Evolutionary conservation across 805 yeast genomes (phyloP).

Genomic region (Blastobotrys mokoenaii): DNA sequence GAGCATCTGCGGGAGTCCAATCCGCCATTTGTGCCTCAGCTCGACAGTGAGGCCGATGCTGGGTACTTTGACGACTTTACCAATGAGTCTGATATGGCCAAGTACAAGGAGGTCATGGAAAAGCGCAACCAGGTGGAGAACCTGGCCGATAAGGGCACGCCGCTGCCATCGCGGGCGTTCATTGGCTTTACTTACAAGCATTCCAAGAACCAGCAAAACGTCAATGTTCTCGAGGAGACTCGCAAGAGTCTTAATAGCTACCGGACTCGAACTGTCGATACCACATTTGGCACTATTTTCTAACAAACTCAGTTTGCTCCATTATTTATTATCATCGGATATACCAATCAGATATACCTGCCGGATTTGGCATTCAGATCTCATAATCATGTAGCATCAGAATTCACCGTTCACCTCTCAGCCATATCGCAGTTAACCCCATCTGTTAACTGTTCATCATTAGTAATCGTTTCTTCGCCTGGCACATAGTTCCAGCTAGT

Average conservation of each 20-base stretch:
- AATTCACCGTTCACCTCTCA: too few species aligned
- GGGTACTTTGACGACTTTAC: constrained; percentile 98
- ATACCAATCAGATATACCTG: too few species aligned
- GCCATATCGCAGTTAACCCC: too few species aligned
- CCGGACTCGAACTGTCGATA: constrained; percentile 6
- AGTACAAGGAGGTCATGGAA: constrained; percentile 93
- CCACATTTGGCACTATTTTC: constrained; percentile 17
- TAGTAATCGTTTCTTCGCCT: too few species aligned
- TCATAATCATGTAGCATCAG: neutral
- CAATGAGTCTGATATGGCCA: constrained; percentile 94
- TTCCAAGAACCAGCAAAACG: constrained; percentile 29
- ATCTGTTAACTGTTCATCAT: too few species aligned
- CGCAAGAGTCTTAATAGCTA: neutral
- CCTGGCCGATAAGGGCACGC: constrained; percentile 57
- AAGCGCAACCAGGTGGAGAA: constrained; percentile 80
- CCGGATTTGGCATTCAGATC: neutral
- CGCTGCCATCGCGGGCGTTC: constrained; percentile 56
- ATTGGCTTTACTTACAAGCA: constrained; percentile 97
- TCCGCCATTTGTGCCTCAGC: constrained; percentile 95
- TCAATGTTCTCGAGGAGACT: constrained; percentile 13
- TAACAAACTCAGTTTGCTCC: constrained; percentile 1
- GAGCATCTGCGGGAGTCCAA: constrained; percentile 53
- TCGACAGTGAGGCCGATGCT: constrained; percentile 95
- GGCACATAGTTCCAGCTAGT: too few species aligned
- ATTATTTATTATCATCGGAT: too few species aligned